Base-by-base conservation (phyloP, 208 protist species). In the Sergeia podlipaevii region DNA sequence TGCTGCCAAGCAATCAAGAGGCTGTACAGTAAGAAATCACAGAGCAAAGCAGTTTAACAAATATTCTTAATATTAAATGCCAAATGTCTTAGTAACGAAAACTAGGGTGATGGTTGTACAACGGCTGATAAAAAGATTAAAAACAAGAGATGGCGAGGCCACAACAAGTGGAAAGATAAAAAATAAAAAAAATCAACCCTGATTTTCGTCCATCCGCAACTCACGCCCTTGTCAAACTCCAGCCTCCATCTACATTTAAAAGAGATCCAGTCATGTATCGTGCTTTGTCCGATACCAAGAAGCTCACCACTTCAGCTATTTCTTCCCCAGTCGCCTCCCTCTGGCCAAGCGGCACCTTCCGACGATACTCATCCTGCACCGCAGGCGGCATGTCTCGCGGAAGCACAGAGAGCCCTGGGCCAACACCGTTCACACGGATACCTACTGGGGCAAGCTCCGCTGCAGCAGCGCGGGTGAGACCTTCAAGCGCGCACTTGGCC, bases 361-460 rank as follows among this genome's bases (percentile, higher is more conserved):
- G 33, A 13, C 80, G 70, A 30, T 77, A 76, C 32, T 53, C 49
- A 21, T 72, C 66, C 15, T 58, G 60, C 33, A 73, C 60, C 36
- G 45, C 47, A 11, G 56, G 48, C 5, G 65, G 36, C 77, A 86
- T 80, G 20, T 29, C 64, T n/a, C 37, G 46, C 28, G 77, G 60
- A n/a, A 89, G 46, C 27, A 68, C 33, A 18, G 69, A 77, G 41
- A 93, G 41, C 0, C 85, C 85, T 2, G 78, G 80, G 7, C 66
- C 62, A 3, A 93, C 73, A 27, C 65, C 80, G 49, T 89, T 93
- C 20, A 93, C 85, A 4, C 85, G 85, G 37, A 93, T 78, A 29
- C 20, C 17, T 27, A 74, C 24, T 26, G 74, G 65, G 0, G 80
- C 79, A 20, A 93, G 66, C 65, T 93, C 85, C 27, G 85, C 20